These are phyloP conservation scores for Wickerhamiella siamensis DNA, from an alignment of 805 yeast genomes.

Conservation along the genomic window DNA sequence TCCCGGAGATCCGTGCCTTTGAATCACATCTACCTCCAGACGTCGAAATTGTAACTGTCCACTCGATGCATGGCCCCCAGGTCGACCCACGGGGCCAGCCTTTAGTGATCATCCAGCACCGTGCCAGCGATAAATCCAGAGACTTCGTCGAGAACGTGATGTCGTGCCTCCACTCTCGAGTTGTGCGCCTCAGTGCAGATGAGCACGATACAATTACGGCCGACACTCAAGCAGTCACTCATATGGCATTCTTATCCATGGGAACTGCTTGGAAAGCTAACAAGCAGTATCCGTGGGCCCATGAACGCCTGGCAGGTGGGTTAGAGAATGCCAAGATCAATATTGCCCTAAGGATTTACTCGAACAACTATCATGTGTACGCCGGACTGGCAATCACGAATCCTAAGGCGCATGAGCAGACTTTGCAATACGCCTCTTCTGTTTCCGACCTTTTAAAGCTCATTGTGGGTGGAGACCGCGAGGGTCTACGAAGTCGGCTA, in stretches of 20 bases:
- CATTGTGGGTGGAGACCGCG: conserved; percentile 56
- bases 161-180: conserved; percentile 61
- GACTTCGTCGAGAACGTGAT: conserved; percentile 48
- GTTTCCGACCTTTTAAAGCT: conserved; percentile 70
- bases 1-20: conserved; percentile 77
- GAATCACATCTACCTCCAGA: conserved; percentile 63
- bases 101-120: conserved; percentile 66
- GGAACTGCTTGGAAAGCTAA: conserved; percentile 86
- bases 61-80: conserved; percentile 88
- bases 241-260: conserved; percentile 93
- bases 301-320: conserved; percentile 79
- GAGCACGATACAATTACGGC: conserved; percentile 94
- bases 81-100: conserved; percentile 89
- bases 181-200: conserved; percentile 62
- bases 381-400: conserved; percentile 95
- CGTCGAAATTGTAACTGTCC: conserved; percentile 71
- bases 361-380: conserved; percentile 96
- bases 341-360: conserved; percentile 75
- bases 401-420: conserved; percentile 85
- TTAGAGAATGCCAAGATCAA: conserved; percentile 92
- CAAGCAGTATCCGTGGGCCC: conserved; percentile 80
- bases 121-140: conserved; percentile 43
- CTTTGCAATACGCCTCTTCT: conserved; percentile 75
- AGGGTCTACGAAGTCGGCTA: conserved; percentile 45
- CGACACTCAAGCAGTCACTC: conserved; percentile 97